Evolutionary conservation across 2,329 filamentous ascomycete genomes (phyloP).

Genomic region (Aspergillus sp.): DNA sequence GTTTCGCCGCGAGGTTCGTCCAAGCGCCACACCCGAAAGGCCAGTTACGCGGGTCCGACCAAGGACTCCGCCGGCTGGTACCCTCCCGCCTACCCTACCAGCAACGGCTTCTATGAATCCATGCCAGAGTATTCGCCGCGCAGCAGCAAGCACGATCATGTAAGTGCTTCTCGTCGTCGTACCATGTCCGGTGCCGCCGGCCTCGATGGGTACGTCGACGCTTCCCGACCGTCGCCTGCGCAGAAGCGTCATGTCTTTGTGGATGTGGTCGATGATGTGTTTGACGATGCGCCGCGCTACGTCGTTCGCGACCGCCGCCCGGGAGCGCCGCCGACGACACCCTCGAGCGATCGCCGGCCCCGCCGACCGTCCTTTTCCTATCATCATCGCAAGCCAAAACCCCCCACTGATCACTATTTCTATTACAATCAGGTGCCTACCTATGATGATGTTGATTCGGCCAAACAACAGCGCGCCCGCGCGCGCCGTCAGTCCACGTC

Average conservation of each 20-base stretch:
- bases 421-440: conserved; percentile 47
- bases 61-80: conserved; percentile 35
- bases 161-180: conserved; percentile 52
- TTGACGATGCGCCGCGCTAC: conserved; percentile 39
- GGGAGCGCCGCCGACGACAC: conserved; percentile 16
- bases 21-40: conserved; percentile 49
- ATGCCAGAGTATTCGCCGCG: conserved; percentile 45
- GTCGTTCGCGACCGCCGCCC: conserved; percentile 40
- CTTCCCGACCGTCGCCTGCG: conserved; percentile 25
- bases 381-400: conserved; percentile 31
- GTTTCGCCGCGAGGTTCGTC: conserved; percentile 30
- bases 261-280: conserved; percentile 50
- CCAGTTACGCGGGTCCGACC: conserved; percentile 44
- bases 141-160: conserved; percentile 49
- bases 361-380: conserved; percentile 23
- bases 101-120: conserved; percentile 36
- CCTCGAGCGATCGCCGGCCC: conserved; percentile 12
- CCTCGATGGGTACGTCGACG: conserved; percentile 15
- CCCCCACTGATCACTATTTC: conserved; percentile 45
- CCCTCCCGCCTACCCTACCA: conserved; percentile 35
- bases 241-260: conserved; percentile 48
- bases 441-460: conserved; percentile 46
- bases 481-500: conserved; percentile 49
- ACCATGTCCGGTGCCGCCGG: conserved; percentile 40
- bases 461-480: conserved; percentile 37